Base-by-base conservation (phyloP, 768 basidiomycete genomes). In the Collybia sordida region DNA sequence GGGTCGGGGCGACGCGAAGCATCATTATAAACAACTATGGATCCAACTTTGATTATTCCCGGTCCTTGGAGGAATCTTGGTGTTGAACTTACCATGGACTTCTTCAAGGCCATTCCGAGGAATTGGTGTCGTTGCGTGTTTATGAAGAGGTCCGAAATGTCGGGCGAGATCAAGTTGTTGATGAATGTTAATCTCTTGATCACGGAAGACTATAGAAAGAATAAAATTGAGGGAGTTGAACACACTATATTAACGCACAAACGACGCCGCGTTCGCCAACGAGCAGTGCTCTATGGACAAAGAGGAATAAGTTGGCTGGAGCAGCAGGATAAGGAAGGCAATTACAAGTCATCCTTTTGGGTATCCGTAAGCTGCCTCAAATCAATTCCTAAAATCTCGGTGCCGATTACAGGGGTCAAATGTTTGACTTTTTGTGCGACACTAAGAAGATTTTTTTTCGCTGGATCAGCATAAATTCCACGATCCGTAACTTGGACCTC, bases 301-400 rank as follows among this genome's bases (percentile, higher is more conserved):
- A 37, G 58, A 37, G 59, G 47, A 49, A 45, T 54, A 41, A 47
- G 39, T n/a, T n/a, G 36, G 40, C 21, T 15, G 24, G 37, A 42
- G 45, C 1, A 18, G 11, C 0, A 9, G 23, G 17, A n/a, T 18
- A 42, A 17, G 22, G 31, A 38, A 23, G 2, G 1, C 38, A 66
- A 82, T 55, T 55, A 89, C 87, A 91, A 73, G 59, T 92, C 90
- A 59, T 92, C 87, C 68, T 88, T 91, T 65, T 92, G 88, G 23
- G 69, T 51, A 49, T 77, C 71, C 2, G 83, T 75, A 7, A 91
- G 72, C 58, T 87, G 82, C 49, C 83, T 74, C 21, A 93, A 74
- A 66, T 93, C 88, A 53, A 92, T 70, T 6, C 89, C 90, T 4
- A 69, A 62, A 41, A 92, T 70, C 62, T 92, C 90, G 23, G 87